Evolutionary conservation across 1,284 basidiomycete species (phyloP), one percentile per base, ranked within the genome.

Genomic region (Malassezia arunalokei): DNA sequence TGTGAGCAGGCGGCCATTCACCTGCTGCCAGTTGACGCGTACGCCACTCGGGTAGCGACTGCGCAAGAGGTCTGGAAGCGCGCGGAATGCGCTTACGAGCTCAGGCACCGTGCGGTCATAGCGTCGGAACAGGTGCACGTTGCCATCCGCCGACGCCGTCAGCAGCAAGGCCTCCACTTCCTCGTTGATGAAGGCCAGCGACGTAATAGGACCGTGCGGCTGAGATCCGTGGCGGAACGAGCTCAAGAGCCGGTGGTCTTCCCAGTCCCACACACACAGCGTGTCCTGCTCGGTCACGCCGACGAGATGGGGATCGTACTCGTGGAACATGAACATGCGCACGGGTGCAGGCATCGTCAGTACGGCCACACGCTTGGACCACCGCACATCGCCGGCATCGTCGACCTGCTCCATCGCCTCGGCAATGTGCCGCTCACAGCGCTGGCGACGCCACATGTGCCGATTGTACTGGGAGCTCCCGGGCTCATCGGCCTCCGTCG

Each of bases 241-340:
- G 58, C 83, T 84, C 50, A 96, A 71, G 43, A 84, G 81, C 62
- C 81, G 82, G 47, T 83, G 81, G 51, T 81, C 80, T 51, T 85
- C 82, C 92, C 94, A 96, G 68, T 98, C 91, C 82, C 86, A 96
- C 12, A 98, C 83, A 60, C 88, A 90, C 55, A 98, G 81, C 71
- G 85, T 83, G 68, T 92, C 88, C 31, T 79, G 77, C 60, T 92
- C 87, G 64, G 91, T 89, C 2, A 87, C 83, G 1, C 89, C 78
- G 14, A 90, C 82, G 11, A 98, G 76, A 64, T 94, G 84, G 20
- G 85, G 82, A 69, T 98, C 92, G 67, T 84, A 96, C 8, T 88
- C 82, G 72, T 98, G 92, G 78, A 98, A 87, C 0, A 82, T 57
- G 60, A 75, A 81, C 74, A 92, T 79, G 33, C 79, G 43, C 27